Evolutionary conservation across 352 stramenopile genomes (phyloP).

Genomic region (Phytopythium delawarense): DNA sequence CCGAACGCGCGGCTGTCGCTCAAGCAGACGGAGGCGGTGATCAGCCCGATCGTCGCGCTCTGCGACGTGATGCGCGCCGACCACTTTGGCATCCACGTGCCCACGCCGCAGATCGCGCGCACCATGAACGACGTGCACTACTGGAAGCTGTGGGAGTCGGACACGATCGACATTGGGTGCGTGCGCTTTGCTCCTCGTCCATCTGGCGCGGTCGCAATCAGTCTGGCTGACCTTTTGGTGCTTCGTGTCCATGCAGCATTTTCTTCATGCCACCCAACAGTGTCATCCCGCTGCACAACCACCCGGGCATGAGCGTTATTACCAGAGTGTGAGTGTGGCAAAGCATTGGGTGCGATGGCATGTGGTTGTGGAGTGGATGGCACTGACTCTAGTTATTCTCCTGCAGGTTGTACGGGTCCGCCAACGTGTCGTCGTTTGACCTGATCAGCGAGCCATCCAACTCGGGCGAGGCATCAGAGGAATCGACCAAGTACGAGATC

Average conservation of each 20-base stretch:
- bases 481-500: slow-evolving; percentile 5
- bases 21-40: slow-evolving; percentile 65
- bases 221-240: neutral
- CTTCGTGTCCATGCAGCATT: slow-evolving; percentile 31
- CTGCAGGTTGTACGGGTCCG: slow-evolving; percentile 65
- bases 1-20: slow-evolving; percentile 69
- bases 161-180: slow-evolving; percentile 78
- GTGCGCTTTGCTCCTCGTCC: neutral
- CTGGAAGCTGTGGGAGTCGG: slow-evolving; percentile 83
- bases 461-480: slow-evolving; percentile 8
- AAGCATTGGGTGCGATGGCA: neutral
- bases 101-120: slow-evolving; percentile 51
- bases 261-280: slow-evolving; percentile 82
- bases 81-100: slow-evolving; percentile 73
- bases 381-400: neutral
- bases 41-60: slow-evolving; percentile 53
- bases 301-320: slow-evolving; percentile 82
- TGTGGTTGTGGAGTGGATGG: neutral
- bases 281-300: slow-evolving; percentile 76
- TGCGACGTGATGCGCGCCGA: slow-evolving; percentile 49
- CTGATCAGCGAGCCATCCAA: slow-evolving; percentile 48
- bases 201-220: neutral
- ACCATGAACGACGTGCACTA: slow-evolving; percentile 83
- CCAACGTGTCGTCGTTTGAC: slow-evolving; percentile 71
- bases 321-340: slow-evolving; percentile 71